Percentiles rank a stretch among this genome's conserved stretches.
Evolutionary conservation across 306 rosid genomes (phyloP).

Genomic region (Ziziphus jujuba): DNA sequence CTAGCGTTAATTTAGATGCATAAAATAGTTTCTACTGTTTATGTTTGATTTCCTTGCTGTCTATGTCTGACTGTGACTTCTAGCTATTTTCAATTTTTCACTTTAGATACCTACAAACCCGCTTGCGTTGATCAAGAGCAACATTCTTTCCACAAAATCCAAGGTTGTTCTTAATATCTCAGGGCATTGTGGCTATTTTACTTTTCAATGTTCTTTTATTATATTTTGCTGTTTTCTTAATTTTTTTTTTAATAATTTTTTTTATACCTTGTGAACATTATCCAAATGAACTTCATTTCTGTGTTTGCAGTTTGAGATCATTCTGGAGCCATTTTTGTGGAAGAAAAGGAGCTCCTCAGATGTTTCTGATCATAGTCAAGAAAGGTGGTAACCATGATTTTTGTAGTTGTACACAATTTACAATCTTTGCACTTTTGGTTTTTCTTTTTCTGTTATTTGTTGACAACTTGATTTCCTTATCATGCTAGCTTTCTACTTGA

Average conservation of each 20-base stretch:
- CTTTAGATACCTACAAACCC: constrained; percentile 81
- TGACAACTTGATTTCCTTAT: constrained; percentile 17
- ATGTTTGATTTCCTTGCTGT: constrained; percentile 17
- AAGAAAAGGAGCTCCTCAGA: constrained; percentile 43
- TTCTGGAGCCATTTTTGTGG: constrained; percentile 93
- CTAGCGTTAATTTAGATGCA: constrained; percentile 10
- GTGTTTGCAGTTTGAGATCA: constrained; percentile 61
- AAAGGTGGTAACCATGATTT: constrained; percentile 52
- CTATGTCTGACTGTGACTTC: constrained; percentile 16
- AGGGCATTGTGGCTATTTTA: too few relatives aligned
- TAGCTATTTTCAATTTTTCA: constrained; percentile 16
- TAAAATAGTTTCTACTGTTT: neutral
- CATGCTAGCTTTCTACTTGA: constrained; percentile 16
- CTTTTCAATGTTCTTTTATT: neutral
- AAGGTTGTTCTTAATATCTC: constrained; percentile 53
- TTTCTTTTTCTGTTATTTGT: constrained; percentile 16
- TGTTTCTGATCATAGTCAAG: constrained; percentile 49
- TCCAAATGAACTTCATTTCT: neutral
- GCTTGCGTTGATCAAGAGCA: constrained; percentile 65
- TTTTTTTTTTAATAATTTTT: too few relatives aligned
- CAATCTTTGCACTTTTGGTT: constrained; percentile 9
- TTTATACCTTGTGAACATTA: neutral
- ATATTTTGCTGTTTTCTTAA: neutral
- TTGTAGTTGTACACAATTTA: constrained; percentile 7
- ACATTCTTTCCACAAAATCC: constrained; percentile 72